Conservation (phyloP, 164 flowering plant genomes). For the Stephania cephalantha region DNA sequence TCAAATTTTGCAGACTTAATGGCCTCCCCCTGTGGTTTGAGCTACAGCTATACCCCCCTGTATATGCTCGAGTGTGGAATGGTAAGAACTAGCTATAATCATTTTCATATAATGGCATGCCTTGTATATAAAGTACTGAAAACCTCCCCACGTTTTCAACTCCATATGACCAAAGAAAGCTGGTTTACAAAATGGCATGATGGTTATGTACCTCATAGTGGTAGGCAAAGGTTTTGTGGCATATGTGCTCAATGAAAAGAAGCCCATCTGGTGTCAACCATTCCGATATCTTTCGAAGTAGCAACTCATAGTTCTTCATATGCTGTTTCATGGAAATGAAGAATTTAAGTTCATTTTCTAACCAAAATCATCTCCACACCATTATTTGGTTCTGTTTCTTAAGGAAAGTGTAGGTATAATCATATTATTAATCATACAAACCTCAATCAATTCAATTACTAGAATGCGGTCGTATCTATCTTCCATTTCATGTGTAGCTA, state of each 20-base stretch:
- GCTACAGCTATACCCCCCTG: no score
- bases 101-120: no score
- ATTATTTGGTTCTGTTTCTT: no score
- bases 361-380: not conserved
- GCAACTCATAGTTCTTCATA: conserved; percentile 20
- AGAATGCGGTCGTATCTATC: conserved; percentile 13
- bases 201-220: conserved; percentile 13
- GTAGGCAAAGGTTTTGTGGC: conserved; percentile 18
- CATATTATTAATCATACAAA: not conserved
- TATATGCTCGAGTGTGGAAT: no score
- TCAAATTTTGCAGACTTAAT: no score
- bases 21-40: no score
- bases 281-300: conserved; percentile 16
- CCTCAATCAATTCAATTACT: conserved; percentile 17
- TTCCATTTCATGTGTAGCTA: conserved; percentile 11
- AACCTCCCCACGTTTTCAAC: no score
- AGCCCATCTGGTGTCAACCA: conserved; percentile 23
- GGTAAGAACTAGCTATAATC: no score
- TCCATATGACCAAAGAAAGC: no score
- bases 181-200: no score
- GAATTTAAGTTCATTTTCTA: not conserved
- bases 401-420: no score
- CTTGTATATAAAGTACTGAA: no score
- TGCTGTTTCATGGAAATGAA: conserved; percentile 8
- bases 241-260: conserved; percentile 20